Base-by-base conservation (phyloP, 306 rosid species). In the Quercus parvula region DNA sequence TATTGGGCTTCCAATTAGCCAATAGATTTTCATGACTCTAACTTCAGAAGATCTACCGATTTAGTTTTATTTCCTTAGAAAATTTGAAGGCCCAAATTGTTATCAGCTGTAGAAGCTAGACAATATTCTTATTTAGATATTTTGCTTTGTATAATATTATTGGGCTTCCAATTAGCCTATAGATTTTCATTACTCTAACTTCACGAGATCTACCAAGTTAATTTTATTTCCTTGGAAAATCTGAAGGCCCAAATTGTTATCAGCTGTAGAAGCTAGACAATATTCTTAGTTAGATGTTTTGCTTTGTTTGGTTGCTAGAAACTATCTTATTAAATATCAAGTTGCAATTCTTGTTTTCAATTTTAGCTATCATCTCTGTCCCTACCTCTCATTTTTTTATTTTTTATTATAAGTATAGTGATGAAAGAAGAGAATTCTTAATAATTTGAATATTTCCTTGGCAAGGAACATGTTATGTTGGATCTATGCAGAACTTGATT, bases 261-360 rank as follows among this genome's bases (percentile, higher is more conserved):
- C 17, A 22, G 66, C 30, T 59, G 66, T 19, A 12, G 54, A 3
- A 49, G 14, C 54, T 49, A 49, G 54, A 49, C 4, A 49, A 12
- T 49, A 49, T 11, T 49, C 17, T 49, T 49, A 3, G 14, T 12
- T 71, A 63, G n/a, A 70, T 64, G 30, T 68, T 58, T 10, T 35
- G 73, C 33, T 44, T 25, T 71, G 55, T 68, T 19, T 68, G 64
- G 67, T 61, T 20, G 49, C 63, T 75, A 77, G 46, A 75, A 68
- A 78, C 77, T 56, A 35, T 84, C 5, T 72, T 20, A 12, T 56
- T 20, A 69, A 51, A 41, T 19, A 24, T 38, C 54, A 44, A 14
- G 74, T 61, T 22, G 66, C 71, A 69, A 57, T 41, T 28, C 41
- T 63, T 63, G 28, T 61, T 28, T 38, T 19, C 18, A 22, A 35